These are phyloP conservation scores for Enterocytospora artemiae DNA, from an alignment of 371 early-diverging fungal genomes.

Conservation along the genomic window DNA sequence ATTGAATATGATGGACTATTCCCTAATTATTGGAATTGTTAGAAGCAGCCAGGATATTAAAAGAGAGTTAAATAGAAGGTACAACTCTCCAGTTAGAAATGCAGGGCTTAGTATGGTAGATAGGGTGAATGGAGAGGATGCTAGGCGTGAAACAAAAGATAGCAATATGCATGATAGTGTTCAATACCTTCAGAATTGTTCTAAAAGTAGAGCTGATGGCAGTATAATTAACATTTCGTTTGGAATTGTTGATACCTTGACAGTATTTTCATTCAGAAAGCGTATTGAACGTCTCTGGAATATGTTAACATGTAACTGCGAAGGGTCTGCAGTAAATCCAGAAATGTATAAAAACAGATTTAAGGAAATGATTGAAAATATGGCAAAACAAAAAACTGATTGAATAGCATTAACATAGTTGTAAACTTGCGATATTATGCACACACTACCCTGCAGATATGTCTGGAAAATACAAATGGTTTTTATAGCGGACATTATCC, in stretches of 20 bases:
- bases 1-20: slow-evolving; percentile 50
- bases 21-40: slow-evolving; percentile 23
- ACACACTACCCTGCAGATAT: no score
- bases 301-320: slow-evolving; percentile 29
- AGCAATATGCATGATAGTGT: neutral
- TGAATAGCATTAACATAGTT: no score
- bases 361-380: slow-evolving; percentile 20
- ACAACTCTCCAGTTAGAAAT: neutral
- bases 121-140: neutral
- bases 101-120: neutral
- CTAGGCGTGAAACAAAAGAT: neutral
- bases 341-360: slow-evolving; percentile 39
- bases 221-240: slow-evolving; percentile 20
- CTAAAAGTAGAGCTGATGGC: neutral
- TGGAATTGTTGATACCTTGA: slow-evolving; percentile 53
- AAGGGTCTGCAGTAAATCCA: slow-evolving; percentile 36
- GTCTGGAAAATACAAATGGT: neutral
- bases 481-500: neutral
- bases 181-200: neutral
- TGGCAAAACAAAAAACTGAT: no score
- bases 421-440: no score
- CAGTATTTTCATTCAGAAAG: slow-evolving; percentile 28
- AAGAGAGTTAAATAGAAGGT: no score
- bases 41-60: neutral
- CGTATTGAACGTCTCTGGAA: slow-evolving; percentile 28